Evolutionary conservation across 306 rosid species (phyloP), one percentile per base, ranked within the genome.

Genomic region (Citrullus amarus): DNA sequence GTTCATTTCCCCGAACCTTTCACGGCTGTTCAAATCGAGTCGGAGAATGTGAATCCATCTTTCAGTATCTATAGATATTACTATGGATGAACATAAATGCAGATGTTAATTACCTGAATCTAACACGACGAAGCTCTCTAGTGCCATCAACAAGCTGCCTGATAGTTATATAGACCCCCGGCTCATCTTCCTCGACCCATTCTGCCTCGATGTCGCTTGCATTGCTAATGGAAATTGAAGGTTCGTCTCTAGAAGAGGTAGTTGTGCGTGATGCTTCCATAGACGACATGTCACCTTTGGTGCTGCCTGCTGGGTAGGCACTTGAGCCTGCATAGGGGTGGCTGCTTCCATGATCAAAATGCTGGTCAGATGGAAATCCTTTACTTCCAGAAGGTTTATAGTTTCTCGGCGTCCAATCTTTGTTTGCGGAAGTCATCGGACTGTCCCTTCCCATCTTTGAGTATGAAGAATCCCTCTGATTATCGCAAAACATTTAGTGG

Each of bases 101-200:
- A 79, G 59, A 17, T 30, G 60, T 78, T 78, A 10, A 13, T 38
- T 88, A 92, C 99, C 98, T 95, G 90, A 95, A 95, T 80, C 92
- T 82, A 78, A 95, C 91, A 70, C 99, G 97, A 18, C 97, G 91
- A 62, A 95, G 92, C 83, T 90, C 96, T 83, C 87, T 88, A 1
- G 86, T 91, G 56, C 99, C 99, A 78, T 92, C 96, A 20, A 92
- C 87, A 28, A 84, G 85, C 81, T 86, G 96, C 66, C 93, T 81
- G 79, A 95, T 91, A 0, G 99, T 95, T 30, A 95, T 85, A 78
- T 86, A 92, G 1, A 95, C 97, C 4, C 99, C 99, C 15, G 97
- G 93, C 51, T 91, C 93, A 74, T 92, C 99, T 83, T 92, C 87
- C 82, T 88, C 96, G 1, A 95, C 82, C 99, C 98, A 95, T 46